These are phyloP conservation scores for Inga leiocalycina DNA, from an alignment of 306 rosid genomes.

Conservation along the genomic window DNA sequence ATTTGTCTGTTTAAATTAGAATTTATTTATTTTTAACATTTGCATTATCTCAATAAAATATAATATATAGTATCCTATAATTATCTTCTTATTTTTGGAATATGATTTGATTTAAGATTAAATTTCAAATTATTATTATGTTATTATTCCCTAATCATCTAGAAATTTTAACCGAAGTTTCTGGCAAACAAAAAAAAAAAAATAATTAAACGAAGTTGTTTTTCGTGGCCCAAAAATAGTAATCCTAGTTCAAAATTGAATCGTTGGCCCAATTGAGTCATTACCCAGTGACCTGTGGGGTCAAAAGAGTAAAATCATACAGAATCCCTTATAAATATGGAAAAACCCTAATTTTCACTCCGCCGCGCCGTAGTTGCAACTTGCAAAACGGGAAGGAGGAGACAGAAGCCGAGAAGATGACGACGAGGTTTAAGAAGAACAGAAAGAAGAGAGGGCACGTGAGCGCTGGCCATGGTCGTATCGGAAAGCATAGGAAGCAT, in stretches of 20 bases:
- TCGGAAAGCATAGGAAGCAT: constrained; percentile 37
- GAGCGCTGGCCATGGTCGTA: constrained; percentile 23
- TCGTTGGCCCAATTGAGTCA: background rate
- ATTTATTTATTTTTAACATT: no score
- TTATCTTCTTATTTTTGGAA: no score
- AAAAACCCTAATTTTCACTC: background rate
- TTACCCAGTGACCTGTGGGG: background rate
- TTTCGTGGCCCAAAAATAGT: background rate
- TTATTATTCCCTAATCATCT: no score
- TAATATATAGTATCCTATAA: no score
- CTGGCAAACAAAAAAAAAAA: no score
- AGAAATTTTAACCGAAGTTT: no score
- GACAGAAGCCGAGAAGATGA: background rate
- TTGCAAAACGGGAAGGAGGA: background rate
- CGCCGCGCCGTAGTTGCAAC: background rate
- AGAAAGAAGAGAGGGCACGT: constrained; percentile 26
- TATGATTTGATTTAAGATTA: no score
- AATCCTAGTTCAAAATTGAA: background rate
- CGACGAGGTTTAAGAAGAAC: constrained; percentile 26
- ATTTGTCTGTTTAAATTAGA: no score
- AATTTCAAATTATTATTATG: no score
- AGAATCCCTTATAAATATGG: background rate
- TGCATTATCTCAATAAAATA: no score
- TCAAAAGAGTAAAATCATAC: background rate
- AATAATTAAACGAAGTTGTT: background rate